phyloP scores from a whole-genome alignment of 1,139 yeast species.

The Lizanozyma gosingica region DNA sequence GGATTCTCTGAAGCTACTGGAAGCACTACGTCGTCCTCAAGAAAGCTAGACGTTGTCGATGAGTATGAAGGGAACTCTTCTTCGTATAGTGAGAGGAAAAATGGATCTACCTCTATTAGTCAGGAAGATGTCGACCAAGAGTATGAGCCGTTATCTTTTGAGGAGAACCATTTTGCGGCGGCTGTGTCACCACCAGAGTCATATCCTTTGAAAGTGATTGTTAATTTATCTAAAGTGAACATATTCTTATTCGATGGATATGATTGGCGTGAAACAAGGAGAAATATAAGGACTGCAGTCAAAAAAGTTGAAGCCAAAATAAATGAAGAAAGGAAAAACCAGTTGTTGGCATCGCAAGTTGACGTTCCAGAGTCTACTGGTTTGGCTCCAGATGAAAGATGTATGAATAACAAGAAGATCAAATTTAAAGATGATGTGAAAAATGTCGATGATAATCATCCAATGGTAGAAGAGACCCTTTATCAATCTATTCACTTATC shows the following conservation, averaged over 20 bases:
- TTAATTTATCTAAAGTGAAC: conserved; percentile 29
- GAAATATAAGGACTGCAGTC: conserved; percentile 55
- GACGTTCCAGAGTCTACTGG: neutral
- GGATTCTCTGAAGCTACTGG: neutral
- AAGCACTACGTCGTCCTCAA: conserved; percentile 1
- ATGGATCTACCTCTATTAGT: neutral
- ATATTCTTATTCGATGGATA: conserved; percentile 80
- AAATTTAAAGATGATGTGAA: conserved; percentile 8
- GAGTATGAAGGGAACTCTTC: neutral
- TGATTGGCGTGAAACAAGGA: conserved; percentile 81
- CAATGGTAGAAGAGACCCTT: conserved; percentile 50
- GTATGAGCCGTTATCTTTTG: conserved; percentile 11
- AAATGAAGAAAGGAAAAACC: conserved; percentile 9
- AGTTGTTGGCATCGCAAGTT: neutral
- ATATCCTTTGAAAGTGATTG: conserved; percentile 4
- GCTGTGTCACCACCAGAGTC: conserved; percentile 4
- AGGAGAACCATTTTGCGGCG: conserved; percentile 41
- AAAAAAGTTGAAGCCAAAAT: conserved; percentile 48
- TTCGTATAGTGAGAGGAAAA: neutral
- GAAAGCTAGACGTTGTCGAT: neutral
- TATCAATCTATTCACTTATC: conserved; percentile 70
- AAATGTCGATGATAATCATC: conserved; percentile 13
- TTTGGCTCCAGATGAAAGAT: neutral
- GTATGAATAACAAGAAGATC: conserved; percentile 1
- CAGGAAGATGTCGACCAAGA: conserved; percentile 1